Evolutionary conservation across 2,329 filamentous ascomycete genomes (phyloP), one percentile per base, ranked within the genome.

Genomic region (Chaetomium sp.): DNA sequence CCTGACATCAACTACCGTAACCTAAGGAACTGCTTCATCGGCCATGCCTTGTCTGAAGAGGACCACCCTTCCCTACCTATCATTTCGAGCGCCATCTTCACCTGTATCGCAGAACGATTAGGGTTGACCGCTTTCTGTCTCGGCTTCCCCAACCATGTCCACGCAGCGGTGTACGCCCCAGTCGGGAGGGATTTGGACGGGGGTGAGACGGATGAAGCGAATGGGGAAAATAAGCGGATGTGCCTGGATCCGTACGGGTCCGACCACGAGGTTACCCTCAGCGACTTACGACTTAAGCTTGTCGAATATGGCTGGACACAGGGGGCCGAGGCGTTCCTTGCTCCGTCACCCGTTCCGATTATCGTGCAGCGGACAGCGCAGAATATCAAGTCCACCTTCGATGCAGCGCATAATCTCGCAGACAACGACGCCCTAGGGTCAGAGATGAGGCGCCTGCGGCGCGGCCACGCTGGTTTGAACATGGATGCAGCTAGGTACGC

Each of bases 61-160:
- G 83, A 85, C 0, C 92, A 96, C 72, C 88, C 91, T 31, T 94
- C 93, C 1, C 82, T 97, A 9, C 95, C 94, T 1, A 83, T 97
- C 58, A 90, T 97, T 67, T 95, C 92, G 1, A 90, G 90, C 62
- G 90, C 89, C 65, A 96, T 98, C 67, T 99, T 90, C 77, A 95
- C 90, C 73, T 88, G 87, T 64, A 76, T 98, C 19, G 93, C 92
- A 0, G 83, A 85, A 62, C 84, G 90, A 45, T 75, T 97, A 13
- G 90, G 90, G 1, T 77, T 99, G 55, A 84, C 89, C 70, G 92
- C 93, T 0, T 86, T 87, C 38, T 92, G 91, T 61, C 94, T 91
- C 70, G 88, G 90, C 51, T 91, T 94, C 72, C 92, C 94, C 3
- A 90, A 87, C 68, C 93, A 97, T 74, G 91, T 97, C 16, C 90